Base-by-base conservation (phyloP, 2,329 filamentous ascomycete genomes). In the Fusarium keratoplasticum region DNA sequence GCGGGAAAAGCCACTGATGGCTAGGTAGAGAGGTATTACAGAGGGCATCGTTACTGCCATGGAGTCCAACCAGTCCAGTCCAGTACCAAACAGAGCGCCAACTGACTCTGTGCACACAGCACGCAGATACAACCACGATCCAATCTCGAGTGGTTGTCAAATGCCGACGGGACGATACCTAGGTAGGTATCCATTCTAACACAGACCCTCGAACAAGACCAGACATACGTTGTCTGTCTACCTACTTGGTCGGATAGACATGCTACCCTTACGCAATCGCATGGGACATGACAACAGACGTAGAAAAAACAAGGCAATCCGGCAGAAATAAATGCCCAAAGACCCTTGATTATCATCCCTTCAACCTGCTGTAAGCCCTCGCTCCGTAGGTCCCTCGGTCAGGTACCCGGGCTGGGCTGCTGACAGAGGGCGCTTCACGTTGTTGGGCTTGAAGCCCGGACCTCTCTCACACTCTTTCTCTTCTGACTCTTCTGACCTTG, bases 131-230 rank as follows among this genome's bases (percentile, higher is more conserved):
- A 50, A 50, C 33, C 59, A 50, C 59, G 59, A 61, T 61, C 59
- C 42, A 61, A 61, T 42, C n/a, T 61, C 59, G 13, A 13, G 38
- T 33, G 50, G 67, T 68, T 68, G 27, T 68, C 20, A 33, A 22
- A 35, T 55, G 47, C 58, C 64, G 33, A 61, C 44, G 40, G 25
- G 33, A 55, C 54, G 40, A 36, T 38, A 54, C 16, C 27, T 29
- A 52, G 8, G 27, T 27, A 54, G 38, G 38, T 42, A 10, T 31
- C 40, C 40, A 42, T 42, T 42, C 40, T 22, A 44, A 44, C 40
- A 44, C 20, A 27, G 44, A 27, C 50, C 50, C 50, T 54, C 50
- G 18, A 20, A 50, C 22, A 50, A 16, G 44, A 50, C 22, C 27
- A 25, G 44, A 9, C 44, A 14, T 11, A 25, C 14, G 14, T 50